These are phyloP conservation scores for Monosporascus sp. DNA, from an alignment of 2,329 filamentous ascomycete species.

Conservation along the genomic window DNA sequence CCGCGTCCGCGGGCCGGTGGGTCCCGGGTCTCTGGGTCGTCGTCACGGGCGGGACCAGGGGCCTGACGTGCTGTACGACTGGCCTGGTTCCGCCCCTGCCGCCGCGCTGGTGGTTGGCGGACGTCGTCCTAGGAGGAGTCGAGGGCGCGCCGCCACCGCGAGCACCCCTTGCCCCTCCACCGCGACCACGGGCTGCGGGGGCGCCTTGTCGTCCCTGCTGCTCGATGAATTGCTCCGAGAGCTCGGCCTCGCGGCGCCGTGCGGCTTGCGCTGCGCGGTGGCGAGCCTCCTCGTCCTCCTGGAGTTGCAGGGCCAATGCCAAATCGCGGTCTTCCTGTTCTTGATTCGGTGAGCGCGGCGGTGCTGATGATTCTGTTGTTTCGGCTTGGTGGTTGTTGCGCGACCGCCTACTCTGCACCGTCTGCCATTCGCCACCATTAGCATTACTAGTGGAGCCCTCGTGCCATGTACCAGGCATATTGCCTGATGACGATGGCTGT, in stretches of 20 bases:
- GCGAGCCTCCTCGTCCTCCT: conserved; percentile 86
- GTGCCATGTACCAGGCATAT: conserved; percentile 8
- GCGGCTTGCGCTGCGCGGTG: conserved; percentile 58
- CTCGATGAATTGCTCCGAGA: conserved; percentile 67
- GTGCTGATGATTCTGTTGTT: conserved; percentile 9
- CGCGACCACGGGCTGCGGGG: conserved; percentile 3
- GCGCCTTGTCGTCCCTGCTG: conserved; percentile 44
- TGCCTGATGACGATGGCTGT: conserved; percentile 14
- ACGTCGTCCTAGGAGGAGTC: conserved; percentile 20
- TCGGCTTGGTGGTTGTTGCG: conserved; percentile 17
- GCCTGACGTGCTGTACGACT: conserved; percentile 35
- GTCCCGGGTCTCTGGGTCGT: conserved; percentile 17
- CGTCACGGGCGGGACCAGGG: conserved; percentile 38
- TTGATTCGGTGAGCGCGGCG: conserved; percentile 35
- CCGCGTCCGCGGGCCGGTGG: conserved; percentile 32
- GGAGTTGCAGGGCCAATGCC: conserved; percentile 83
- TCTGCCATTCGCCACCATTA: conserved; percentile 47
- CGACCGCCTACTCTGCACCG: conserved; percentile 37
- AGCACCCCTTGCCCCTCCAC: conserved; percentile 15
- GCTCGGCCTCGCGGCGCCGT: conserved; percentile 58
- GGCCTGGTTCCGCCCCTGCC: conserved; percentile 15
- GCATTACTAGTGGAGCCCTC: conserved; percentile 12
- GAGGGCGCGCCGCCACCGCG: conserved; percentile 15
- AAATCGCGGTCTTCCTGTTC: conserved; percentile 81
- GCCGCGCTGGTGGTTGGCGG: conserved; percentile 15